Base-by-base conservation (phyloP, 139 green algal species). In the Closterium sp. region DNA sequence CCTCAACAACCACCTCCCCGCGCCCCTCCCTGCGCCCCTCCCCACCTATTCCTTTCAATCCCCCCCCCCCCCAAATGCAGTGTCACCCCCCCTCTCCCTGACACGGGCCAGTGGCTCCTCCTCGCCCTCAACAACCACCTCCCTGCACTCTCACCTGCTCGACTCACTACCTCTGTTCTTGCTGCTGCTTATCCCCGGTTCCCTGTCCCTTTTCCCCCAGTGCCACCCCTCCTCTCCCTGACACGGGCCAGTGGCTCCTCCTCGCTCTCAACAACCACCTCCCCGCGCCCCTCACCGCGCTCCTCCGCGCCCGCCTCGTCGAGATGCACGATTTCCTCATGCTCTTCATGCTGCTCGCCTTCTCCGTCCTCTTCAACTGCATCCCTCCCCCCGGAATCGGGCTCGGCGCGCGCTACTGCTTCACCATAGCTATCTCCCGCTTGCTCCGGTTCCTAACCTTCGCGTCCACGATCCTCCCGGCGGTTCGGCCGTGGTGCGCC, bases 291-390 rank as follows among this genome's bases (percentile, higher is more conserved):
- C 9, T 94, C n/a, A 31, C 45, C 19, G 86, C 32, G 1, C 89
- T 94, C 89, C 89, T 94, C n/a, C 89, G 89, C 22, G 32, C 34
- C 1, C 89, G 31, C 84, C 84, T 94, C 10, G 45, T 94, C 38
- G 92, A 87, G 34, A 62, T 94, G 27, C 92, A 93, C 79, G 90
- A 94, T 50, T 94, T 91, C 32, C 86, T 94, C 34, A 93, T 93
- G 92, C 92, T 94, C 62, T 94, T 94, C 87, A 38, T 94, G 30
- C 93, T 94, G 88, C 92, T 94, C 32, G 89, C 28, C 50, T 94
- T 94, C 89, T 94, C 92, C 85, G 89, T 93, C 4, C 89, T 94
- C 27, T 94, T 93, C n/a, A 27, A 34, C 73, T 88, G 88, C 84
- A 29, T 91, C 4, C 89, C 24, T 4, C 19, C 89, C 4, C 73